phyloP scores from a whole-genome alignment of 257 asterid species.

The Nicotiana tabacum region DNA sequence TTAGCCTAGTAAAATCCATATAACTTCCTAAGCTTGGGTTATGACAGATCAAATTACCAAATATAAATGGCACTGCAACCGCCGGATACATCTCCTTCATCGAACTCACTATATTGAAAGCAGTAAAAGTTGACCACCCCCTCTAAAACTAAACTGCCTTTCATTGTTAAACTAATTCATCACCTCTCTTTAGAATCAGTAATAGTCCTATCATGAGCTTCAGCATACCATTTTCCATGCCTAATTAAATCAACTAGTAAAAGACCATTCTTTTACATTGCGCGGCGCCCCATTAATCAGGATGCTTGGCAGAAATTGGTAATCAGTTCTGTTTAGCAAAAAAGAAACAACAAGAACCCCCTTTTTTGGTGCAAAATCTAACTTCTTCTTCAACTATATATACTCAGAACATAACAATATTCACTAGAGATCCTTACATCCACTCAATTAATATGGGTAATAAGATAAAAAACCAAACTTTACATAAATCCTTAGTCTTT shows the following conservation, averaged over 20 bases:
- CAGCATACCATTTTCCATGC: constrained; percentile 35
- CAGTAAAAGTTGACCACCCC: constrained; percentile 38
- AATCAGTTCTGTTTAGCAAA: constrained; percentile 43
- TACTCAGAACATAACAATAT: constrained; percentile 15
- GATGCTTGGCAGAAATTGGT: constrained; percentile 23
- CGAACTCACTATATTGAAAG: constrained; percentile 29
- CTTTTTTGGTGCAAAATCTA: constrained; percentile 23
- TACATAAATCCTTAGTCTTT: background rate
- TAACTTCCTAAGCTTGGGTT: constrained; percentile 24
- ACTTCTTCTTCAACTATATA: constrained; percentile 19
- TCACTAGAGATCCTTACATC: constrained; percentile 25
- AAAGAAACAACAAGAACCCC: constrained; percentile 27
- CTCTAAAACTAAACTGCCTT: constrained; percentile 34
- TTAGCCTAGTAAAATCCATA: constrained; percentile 39
- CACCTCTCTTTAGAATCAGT: constrained; percentile 27
- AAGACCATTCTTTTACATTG: constrained; percentile 16
- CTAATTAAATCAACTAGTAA: constrained; percentile 19
- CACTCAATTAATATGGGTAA: constrained; percentile 11
- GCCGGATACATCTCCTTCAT: constrained; percentile 50
- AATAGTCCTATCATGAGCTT: constrained; percentile 18
- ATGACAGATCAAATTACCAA: constrained; percentile 42
- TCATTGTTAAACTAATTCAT: constrained; percentile 52
- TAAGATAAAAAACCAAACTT: background rate
- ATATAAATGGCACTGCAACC: constrained; percentile 49
- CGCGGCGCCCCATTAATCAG: constrained; percentile 13